Percentiles rank a stretch among this genome's conserved stretches.
Conservation (phyloP, 139 green algal species). For the Pleodorina starrii region DNA sequence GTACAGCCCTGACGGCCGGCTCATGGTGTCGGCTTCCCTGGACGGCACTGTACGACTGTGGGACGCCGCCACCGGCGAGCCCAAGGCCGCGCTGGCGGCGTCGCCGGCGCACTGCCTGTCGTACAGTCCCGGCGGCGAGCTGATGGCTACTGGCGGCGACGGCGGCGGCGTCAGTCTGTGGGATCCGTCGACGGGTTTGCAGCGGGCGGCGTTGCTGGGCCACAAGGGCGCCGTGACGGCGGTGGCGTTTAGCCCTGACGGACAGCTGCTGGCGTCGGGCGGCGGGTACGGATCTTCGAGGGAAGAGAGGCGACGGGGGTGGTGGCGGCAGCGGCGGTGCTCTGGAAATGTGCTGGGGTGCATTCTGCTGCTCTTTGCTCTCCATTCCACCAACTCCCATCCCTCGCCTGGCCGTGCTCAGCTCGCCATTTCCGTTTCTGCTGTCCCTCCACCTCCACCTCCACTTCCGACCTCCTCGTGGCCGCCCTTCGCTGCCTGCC, state of each 20-base stretch:
- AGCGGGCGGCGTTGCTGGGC: not conserved
- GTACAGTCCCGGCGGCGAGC: slow-evolving; percentile 25
- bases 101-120: slow-evolving; percentile 17
- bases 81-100: slow-evolving; percentile 36
- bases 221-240: slow-evolving; percentile 4
- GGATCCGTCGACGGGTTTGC: slow-evolving; percentile 24
- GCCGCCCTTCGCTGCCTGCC: too few relatives aligned
- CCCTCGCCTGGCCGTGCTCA: too few relatives aligned
- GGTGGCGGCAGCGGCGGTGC: too few relatives aligned
- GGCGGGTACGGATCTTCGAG: slow-evolving; percentile 17
- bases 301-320: too few relatives aligned
- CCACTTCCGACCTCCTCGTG: not conserved
- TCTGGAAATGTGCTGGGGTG: too few relatives aligned
- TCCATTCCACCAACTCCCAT: not conserved
- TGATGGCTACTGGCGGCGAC: slow-evolving; percentile 33
- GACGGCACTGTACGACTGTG: slow-evolving; percentile 34
- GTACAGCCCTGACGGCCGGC: slow-evolving; percentile 34
- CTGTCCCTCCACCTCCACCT: too few relatives aligned
- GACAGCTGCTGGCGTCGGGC: not conserved
- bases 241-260: slow-evolving; percentile 22
- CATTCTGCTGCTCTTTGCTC: not conserved
- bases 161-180: not conserved
- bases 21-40: slow-evolving; percentile 40
- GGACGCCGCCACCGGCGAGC: slow-evolving; percentile 31
- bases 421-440: too few relatives aligned